Evolutionary conservation across 1,139 yeast species (phyloP).

Genomic region (Geotrichum australiense): DNA sequence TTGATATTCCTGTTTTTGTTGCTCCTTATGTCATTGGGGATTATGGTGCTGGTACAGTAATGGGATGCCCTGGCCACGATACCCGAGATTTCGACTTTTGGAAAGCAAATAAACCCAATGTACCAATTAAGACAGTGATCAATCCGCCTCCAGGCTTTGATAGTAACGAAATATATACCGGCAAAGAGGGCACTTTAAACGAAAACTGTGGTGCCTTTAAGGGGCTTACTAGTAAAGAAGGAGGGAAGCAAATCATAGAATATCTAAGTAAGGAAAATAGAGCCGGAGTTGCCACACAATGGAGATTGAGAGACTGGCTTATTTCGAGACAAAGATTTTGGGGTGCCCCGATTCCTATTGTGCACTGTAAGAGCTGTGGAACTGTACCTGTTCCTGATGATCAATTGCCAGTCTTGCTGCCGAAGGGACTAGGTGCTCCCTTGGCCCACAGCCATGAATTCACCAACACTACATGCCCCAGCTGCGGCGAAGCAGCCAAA

Average conservation of each 20-base stretch:
- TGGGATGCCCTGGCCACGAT: conserved; percentile 98
- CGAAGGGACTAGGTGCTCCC: conserved; percentile 65
- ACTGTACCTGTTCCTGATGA: conserved; percentile 82
- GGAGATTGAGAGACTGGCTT: conserved; percentile 82
- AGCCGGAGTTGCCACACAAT: conserved; percentile 51
- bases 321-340: conserved; percentile 91
- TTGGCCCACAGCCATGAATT: conserved; percentile 62
- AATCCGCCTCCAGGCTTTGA: conserved; percentile 33
- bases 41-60: conserved; percentile 89
- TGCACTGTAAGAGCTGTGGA: conserved; percentile 83
- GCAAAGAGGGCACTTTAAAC: conserved; percentile 49
- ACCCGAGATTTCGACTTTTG: conserved; percentile 76
- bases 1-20: conserved; percentile 64
- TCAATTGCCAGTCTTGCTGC: conserved; percentile 75
- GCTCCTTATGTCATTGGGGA: conserved; percentile 84
- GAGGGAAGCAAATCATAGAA: conserved; percentile 44
- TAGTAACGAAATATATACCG: conserved; percentile 40
- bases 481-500: conserved; percentile 65
- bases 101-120: conserved; percentile 51
- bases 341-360: conserved; percentile 97
- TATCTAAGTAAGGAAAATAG: conserved; percentile 35
- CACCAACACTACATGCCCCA: conserved; percentile 70
- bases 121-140: conserved; percentile 40
- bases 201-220: conserved; percentile 44
- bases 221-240: conserved; percentile 48